These are phyloP conservation scores for Auriculariales sp. DNA, from an alignment of 768 basidiomycete genomes.

Conservation along the genomic window DNA sequence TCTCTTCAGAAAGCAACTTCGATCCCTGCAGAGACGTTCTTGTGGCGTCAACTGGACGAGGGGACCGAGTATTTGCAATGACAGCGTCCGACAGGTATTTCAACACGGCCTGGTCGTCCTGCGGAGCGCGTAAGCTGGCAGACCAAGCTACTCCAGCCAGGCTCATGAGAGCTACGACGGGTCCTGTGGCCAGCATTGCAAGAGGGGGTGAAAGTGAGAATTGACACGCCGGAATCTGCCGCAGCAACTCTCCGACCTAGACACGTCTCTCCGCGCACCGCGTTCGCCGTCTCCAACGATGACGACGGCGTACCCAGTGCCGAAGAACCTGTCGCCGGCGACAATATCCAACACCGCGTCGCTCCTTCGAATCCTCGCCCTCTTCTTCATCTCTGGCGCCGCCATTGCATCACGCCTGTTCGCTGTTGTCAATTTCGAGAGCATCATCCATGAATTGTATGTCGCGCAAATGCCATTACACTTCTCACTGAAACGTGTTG, in stretches of 20 bases:
- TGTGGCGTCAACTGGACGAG: background rate
- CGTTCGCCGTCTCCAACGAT: too few species aligned
- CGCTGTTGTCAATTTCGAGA: constrained; percentile 95
- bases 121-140: too few species aligned
- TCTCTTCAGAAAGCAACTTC: background rate
- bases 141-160: too few species aligned
- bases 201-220: too few species aligned
- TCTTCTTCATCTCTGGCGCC: constrained; percentile 82
- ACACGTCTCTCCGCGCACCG: too few species aligned
- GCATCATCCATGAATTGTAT: constrained; percentile 98
- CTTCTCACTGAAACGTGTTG: constrained; percentile 4
- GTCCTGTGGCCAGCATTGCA: too few species aligned
- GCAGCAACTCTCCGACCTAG: too few species aligned
- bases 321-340: constrained; percentile 25
- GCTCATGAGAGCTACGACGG: too few species aligned
- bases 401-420: constrained; percentile 93
- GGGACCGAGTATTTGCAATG: too few species aligned
- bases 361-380: constrained; percentile 78
- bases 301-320: constrained; percentile 8
- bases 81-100: too few species aligned
- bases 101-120: too few species aligned
- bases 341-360: constrained; percentile 81
- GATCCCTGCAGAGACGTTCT: background rate
- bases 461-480: constrained; percentile 18
- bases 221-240: too few species aligned